Percentiles rank a stretch among this genome's conserved stretches.
These are phyloP conservation scores for Rhexocercosporidium sp. DNA, from an alignment of 2,329 filamentous ascomycete genomes.

Conservation along the genomic window DNA sequence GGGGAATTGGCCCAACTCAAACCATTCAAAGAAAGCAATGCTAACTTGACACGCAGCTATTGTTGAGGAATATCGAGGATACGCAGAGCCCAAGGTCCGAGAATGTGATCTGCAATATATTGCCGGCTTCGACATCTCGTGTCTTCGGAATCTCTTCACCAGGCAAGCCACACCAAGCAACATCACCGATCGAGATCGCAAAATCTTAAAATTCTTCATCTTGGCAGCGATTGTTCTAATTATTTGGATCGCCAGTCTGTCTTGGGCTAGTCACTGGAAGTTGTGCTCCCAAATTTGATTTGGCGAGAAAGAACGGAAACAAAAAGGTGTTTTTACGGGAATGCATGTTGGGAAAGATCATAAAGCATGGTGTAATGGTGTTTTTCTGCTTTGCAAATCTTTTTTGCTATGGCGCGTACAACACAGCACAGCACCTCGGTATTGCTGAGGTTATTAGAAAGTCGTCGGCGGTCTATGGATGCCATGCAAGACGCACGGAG, in stretches of 20 bases:
- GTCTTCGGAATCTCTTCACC: constrained; percentile 46
- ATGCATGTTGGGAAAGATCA: not conserved
- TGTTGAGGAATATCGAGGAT: constrained; percentile 75
- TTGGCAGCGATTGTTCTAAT: constrained; percentile 20
- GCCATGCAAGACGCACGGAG: constrained; percentile 11
- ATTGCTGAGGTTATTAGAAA: constrained; percentile 20
- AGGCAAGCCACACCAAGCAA: not conserved
- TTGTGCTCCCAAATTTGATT: not conserved
- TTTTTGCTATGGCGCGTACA: not conserved
- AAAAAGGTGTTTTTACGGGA: not conserved
- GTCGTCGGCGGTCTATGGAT: constrained; percentile 27
- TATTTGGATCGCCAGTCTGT: constrained; percentile 27
- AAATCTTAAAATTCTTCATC: not conserved
- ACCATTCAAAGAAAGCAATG: not conserved
- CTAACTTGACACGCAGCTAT: constrained; percentile 47
- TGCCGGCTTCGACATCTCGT: constrained; percentile 51
- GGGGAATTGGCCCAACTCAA: not conserved
- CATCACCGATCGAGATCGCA: constrained; percentile 5
- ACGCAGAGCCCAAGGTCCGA: constrained; percentile 64
- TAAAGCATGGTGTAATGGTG: constrained; percentile 7
- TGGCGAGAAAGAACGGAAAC: not conserved
- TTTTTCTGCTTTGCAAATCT: not conserved
- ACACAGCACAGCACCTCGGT: not conserved
- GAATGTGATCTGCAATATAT: constrained; percentile 67
- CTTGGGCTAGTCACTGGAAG: constrained; percentile 1